These are phyloP conservation scores for Xerocomus brunneocitrinus DNA, from an alignment of 768 basidiomycete genomes.

Conservation along the genomic window DNA sequence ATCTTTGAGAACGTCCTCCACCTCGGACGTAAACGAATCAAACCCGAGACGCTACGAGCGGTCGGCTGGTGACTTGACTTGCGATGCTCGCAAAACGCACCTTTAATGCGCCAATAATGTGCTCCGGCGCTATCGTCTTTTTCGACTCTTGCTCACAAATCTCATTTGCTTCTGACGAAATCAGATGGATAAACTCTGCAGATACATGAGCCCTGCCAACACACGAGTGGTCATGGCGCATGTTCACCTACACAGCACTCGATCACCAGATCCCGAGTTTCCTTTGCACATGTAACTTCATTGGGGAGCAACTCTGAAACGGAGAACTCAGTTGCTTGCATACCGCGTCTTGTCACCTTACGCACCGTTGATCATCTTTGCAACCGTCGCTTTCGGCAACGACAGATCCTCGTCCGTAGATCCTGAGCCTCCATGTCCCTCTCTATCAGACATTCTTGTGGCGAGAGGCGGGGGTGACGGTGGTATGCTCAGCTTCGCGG, in stretches of 20 bases:
- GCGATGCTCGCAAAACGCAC: conserved; percentile 36
- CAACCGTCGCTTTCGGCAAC: conserved; percentile 93
- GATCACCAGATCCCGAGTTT: conserved; percentile 93
- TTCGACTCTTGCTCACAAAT: conserved; percentile 97
- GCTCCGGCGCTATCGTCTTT: conserved; percentile 98
- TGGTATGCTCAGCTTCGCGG: conserved; percentile 8
- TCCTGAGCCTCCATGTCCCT: conserved; percentile 64
- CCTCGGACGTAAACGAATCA: conserved; percentile 84
- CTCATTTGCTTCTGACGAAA: conserved; percentile 96
- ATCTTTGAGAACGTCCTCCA: conserved; percentile 90
- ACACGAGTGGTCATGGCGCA: conserved; percentile 4
- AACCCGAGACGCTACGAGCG: conserved; percentile 78
- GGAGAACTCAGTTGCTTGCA: conserved; percentile 2
- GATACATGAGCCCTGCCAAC: conserved; percentile 13
- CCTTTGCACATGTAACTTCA: conserved; percentile 88
- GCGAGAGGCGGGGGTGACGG: neutral
- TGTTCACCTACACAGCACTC: conserved; percentile 99
- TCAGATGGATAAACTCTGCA: conserved; percentile 94
- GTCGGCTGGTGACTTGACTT: conserved; percentile 2
- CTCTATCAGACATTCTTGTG: conserved; percentile 80
- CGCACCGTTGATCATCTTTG: conserved; percentile 91
- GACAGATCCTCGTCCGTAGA: conserved; percentile 89
- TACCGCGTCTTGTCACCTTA: conserved; percentile 1
- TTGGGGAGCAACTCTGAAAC: conserved; percentile 77
- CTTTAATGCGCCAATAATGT: conserved; percentile 89